A percentile compares a stretch with the other conserved stretches of the same genome.
These are phyloP conservation scores for Botryotinia calthae DNA, from an alignment of 2,329 filamentous ascomycete species.

Conservation along the genomic window DNA sequence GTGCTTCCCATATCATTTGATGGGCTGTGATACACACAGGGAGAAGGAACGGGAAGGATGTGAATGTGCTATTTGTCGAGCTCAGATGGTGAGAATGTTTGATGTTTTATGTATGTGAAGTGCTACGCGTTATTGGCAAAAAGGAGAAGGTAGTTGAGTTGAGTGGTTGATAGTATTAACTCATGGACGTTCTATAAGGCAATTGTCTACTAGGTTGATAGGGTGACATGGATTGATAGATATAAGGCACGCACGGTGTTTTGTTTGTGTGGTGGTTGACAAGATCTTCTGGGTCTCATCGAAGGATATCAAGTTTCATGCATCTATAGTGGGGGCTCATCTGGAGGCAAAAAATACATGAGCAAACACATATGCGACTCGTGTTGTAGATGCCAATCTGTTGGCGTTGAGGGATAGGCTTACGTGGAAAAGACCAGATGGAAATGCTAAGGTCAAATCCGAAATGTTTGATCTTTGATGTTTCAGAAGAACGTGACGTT, in stretches of 20 bases:
- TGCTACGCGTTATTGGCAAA: neutral
- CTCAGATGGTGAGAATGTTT: neutral
- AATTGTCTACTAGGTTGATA: neutral
- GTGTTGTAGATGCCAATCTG: neutral
- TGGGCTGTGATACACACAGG: neutral
- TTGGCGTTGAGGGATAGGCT: neutral
- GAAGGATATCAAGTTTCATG: constrained; percentile 9
- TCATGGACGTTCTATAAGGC: neutral
- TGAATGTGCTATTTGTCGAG: neutral
- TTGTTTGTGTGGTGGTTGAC: neutral
- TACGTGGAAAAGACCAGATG: neutral
- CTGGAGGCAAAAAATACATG: neutral
- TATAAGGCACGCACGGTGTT: neutral
- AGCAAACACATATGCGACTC: neutral
- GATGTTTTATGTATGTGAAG: neutral
- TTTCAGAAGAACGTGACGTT: neutral
- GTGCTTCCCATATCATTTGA: neutral
- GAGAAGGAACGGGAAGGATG: neutral
- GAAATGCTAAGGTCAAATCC: neutral
- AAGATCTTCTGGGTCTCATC: constrained; percentile 12
- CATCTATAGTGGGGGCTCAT: neutral
- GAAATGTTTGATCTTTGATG: constrained; percentile 4
- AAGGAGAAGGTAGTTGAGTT: neutral
- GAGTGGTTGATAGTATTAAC: neutral
- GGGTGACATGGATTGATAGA: neutral